phyloP scores from a whole-genome alignment of 208 protist species.

The Naegleria gruberi region DNA sequence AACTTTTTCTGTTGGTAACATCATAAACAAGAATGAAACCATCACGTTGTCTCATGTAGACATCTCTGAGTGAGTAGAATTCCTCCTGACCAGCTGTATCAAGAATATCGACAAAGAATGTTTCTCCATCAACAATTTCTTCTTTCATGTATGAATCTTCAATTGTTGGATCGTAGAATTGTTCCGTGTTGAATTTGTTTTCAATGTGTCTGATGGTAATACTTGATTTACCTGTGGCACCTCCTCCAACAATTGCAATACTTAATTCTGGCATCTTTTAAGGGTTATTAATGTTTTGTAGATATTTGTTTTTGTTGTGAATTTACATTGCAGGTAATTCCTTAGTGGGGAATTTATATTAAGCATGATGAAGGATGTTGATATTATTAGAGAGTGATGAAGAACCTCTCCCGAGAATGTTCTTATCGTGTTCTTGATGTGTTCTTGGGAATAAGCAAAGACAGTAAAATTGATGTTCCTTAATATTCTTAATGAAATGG shows the following conservation, averaged over 20 bases:
- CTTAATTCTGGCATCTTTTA: conserved; percentile 2
- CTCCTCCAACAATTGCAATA: conserved; percentile 29
- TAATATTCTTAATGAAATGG: too few relatives aligned
- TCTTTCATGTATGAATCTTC: conserved; percentile 57
- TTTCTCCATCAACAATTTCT: conserved; percentile 52
- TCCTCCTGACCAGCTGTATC: conserved; percentile 69
- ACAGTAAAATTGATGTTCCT: too few relatives aligned
- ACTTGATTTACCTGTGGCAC: background rate
- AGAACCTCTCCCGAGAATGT: too few relatives aligned
- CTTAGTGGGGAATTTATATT: too few relatives aligned
- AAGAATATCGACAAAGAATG: conserved; percentile 57
- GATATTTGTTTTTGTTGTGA: too few relatives aligned
- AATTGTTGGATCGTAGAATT: conserved; percentile 63
- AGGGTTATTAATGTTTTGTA: too few relatives aligned
- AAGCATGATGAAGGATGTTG: too few relatives aligned
- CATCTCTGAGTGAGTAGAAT: conserved; percentile 38
- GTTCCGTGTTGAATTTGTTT: conserved; percentile 38
- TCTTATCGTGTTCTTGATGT: too few relatives aligned
- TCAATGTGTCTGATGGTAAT: conserved; percentile 26
- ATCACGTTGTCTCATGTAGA: conserved; percentile 46
- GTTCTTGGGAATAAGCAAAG: too few relatives aligned
- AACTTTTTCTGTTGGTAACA: conserved; percentile 41
- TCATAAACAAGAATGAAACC: conserved; percentile 55
- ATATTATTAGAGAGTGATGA: too few relatives aligned
- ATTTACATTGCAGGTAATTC: too few relatives aligned